Base-by-base conservation (phyloP, 805 yeast genomes). In the Saccharomycopsis sp. region DNA sequence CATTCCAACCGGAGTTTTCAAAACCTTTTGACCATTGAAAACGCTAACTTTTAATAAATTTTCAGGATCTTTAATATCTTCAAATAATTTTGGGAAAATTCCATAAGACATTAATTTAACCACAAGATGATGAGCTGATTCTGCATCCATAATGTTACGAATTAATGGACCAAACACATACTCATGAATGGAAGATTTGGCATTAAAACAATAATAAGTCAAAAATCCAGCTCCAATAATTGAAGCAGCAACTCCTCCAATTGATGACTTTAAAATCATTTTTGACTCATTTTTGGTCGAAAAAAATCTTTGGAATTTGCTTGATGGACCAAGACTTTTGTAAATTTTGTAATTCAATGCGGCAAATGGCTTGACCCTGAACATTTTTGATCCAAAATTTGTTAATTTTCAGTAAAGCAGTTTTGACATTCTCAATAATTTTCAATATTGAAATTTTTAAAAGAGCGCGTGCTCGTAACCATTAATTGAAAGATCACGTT, bases 181-280 rank as follows among this genome's bases (percentile, higher is more conserved):
- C 57, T 89, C 92, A 52, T 87, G 88, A 27, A 84, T 62, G 2
- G 84, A 79, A 1, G 96, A 79, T 45, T 94, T 67, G 8, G 96
- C 78, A 60, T 88, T 95, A 39, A 74, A 62, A 15, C 66, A 59
- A 52, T 81, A 83, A 47, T 69, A 67, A 5, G 64, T 54, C 14
- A 77, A 80, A 2, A 64, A 47, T 36, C 65, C 60, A 18, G 54
- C 49, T 15, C 57, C 59, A 28, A 53, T 38, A 36, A 57, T 23
- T 38, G 46, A 13, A 17, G 21, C n/a, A 12, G 31, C 29, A 14
- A 29, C 39, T 5, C 36, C 26, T 5, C 43, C 44, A 6, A 42
- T 4, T 17, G 46, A 42, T 10, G 46, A 33, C 25, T 42, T 42
- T 28, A 33, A 33, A 8, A 31, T 10, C 26, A n/a, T n/a, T n/a